These are phyloP conservation scores for Aspergillus pseudoviridinutans DNA, from an alignment of 2,329 filamentous ascomycete species.

Conservation along the genomic window DNA sequence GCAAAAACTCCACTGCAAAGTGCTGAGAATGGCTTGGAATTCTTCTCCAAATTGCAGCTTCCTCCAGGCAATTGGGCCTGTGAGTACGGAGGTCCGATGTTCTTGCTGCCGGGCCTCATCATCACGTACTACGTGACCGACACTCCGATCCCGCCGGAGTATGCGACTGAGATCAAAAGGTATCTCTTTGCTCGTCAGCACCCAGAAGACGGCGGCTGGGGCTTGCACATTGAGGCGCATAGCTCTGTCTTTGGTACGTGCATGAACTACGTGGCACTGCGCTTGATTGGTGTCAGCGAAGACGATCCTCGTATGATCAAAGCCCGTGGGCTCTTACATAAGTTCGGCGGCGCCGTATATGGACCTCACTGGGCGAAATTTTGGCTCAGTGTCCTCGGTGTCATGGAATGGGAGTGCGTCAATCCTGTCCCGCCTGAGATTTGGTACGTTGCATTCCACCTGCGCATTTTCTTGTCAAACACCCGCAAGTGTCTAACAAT, in stretches of 20 bases:
- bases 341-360: slow-evolving; percentile 77
- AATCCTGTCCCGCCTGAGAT: slow-evolving; percentile 92
- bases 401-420: slow-evolving; percentile 85
- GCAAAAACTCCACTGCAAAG: slow-evolving; percentile 71
- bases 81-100: slow-evolving; percentile 97
- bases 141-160: slow-evolving; percentile 75
- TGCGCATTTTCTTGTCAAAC: neutral
- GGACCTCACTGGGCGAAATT: slow-evolving; percentile 97
- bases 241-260: slow-evolving; percentile 86
- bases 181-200: slow-evolving; percentile 85
- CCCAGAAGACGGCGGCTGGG: slow-evolving; percentile 92
- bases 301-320: slow-evolving; percentile 83
- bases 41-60: slow-evolving; percentile 86
- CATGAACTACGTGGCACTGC: slow-evolving; percentile 79
- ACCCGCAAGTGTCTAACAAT: slow-evolving; percentile 9
- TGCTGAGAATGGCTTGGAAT: slow-evolving; percentile 76
- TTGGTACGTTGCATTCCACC: slow-evolving; percentile 53
- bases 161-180: slow-evolving; percentile 83
- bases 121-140: slow-evolving; percentile 85
- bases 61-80: slow-evolving; percentile 91
- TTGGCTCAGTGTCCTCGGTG: slow-evolving; percentile 80
- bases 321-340: slow-evolving; percentile 76
- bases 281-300: slow-evolving; percentile 75
- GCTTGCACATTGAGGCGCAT: slow-evolving; percentile 88
- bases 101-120: slow-evolving; percentile 80